Base-by-base conservation (phyloP, 495 filamentous ascomycete species). In the Neurospora terricola region DNA sequence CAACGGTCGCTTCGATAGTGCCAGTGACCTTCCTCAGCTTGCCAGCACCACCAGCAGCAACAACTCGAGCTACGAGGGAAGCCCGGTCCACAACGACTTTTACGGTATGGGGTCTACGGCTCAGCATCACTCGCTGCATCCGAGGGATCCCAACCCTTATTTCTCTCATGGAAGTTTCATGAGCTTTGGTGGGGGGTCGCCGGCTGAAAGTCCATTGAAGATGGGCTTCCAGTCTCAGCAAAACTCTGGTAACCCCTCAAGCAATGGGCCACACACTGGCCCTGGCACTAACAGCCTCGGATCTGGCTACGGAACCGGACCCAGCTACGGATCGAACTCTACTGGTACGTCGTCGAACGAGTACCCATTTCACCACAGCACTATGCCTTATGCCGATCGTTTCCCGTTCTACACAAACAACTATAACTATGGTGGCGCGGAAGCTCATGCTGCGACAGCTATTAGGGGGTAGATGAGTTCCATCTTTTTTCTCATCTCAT, bases 261-360 rank as follows among this genome's bases (percentile, higher is more conserved):
- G 27, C 54, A 66, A 34, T 36, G 54, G 27, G 54, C 4, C 54
- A 66, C 54, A 14, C 54, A 66, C 14, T 66, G 54, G 54, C 27
- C 27, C 54, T 66, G 54, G 54, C 54, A 66, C 54, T 66, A 66
- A 66, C 27, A 66, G 54, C 27, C 9, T 34, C 30, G 54, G 54
- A 66, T 34, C 54, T 36, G 54, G 54, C 54, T 66, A 66, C 54
- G 54, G 54, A 66, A 66, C 54, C 54, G 54, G 54, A 66, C 54
- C 54, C 54, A 66, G 54, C 54, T 66, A 66, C 54, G 54, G 54
- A 66, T 34, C 54, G 54, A 34, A 66, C 69, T 74, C 82, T 76
- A 72, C 82, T 74, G 81, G 82, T 83, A 82, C 79, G 81, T 81
- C 78, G 77, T 73, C 80, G 73, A 79, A 78, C 75, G 77, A 78